A percentile compares a stretch with the other conserved stretches of the same genome.
phyloP scores from a whole-genome alignment of 257 asterid species.

The Gentiana macrophylla region DNA sequence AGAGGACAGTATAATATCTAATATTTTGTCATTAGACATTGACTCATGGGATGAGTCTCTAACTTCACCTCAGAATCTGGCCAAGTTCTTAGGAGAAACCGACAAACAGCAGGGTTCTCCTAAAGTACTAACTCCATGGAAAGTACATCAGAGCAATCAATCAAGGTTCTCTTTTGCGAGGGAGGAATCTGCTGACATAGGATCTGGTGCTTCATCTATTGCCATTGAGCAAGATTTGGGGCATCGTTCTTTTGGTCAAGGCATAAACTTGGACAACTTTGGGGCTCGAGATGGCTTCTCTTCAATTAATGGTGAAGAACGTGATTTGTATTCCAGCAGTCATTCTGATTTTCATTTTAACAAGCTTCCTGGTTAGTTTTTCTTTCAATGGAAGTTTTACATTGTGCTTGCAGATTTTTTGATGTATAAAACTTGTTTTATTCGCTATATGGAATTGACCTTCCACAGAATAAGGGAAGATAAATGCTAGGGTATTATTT shows the following conservation, averaged over 20 bases:
- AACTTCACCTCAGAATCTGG: conserved; percentile 63
- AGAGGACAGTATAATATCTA: conserved; percentile 83
- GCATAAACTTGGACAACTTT: conserved; percentile 37
- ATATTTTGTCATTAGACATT: conserved; percentile 70
- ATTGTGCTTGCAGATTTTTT: not conserved
- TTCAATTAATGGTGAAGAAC: conserved; percentile 31
- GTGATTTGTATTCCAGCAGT: conserved; percentile 32
- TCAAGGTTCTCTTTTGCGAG: conserved; percentile 96
- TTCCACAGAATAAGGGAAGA: not conserved
- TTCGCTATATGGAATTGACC: not conserved
- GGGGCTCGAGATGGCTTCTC: conserved; percentile 43
- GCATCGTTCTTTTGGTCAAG: conserved; percentile 36
- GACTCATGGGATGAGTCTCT: conserved; percentile 73
- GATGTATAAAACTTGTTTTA: not conserved
- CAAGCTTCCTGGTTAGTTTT: conserved; percentile 59
- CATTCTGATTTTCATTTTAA: conserved; percentile 39
- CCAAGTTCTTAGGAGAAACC: conserved; percentile 47
- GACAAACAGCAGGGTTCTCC: conserved; percentile 40
- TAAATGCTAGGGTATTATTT: not conserved
- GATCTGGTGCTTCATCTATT: conserved; percentile 33
- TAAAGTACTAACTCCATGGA: conserved; percentile 50
- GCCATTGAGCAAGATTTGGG: conserved; percentile 34
- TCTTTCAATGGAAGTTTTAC: not conserved
- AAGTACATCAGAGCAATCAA: conserved; percentile 52
- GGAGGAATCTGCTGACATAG: conserved; percentile 39